Evolutionary conservation across 2,329 filamentous ascomycete genomes (phyloP), one percentile per base, ranked within the genome.

Genomic region (Aspergillus sp.): DNA sequence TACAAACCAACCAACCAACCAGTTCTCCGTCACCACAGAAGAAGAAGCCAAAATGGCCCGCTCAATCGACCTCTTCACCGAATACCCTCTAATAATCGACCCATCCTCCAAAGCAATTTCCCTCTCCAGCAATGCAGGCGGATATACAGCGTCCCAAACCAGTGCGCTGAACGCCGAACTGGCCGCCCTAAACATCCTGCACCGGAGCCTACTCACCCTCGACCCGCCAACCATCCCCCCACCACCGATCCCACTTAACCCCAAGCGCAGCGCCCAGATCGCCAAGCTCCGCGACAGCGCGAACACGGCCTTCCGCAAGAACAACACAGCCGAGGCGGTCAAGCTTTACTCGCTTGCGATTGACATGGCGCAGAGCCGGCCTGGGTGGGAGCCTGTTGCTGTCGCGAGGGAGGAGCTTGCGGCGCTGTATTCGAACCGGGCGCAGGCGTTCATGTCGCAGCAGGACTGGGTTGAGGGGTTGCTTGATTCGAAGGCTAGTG

Each of bases 261-360:
- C 91, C 51, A 96, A 97, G 79, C 91, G 93, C 70, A 88, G 85
- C 64, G 91, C 90, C 36, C 87, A 93, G 71, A 89, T 99, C 76
- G 85, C 82, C 76, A 98, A 98, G 79, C 87, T 98, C 64, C 90
- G 92, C 72, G 95, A 98, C 74, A 84, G 84, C 56, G 93, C 91
- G 68, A 96, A 96, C 80, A 79, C 79, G 57, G 86, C 90, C 66
- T 93, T 90, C 81, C 89, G 91, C 75, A 93, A 93, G 76, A 83
- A 83, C 66, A 83, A 86, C 65, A 89, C 77, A 76, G 76, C 26
- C 55, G 91, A 96, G 54, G 93, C 93, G 4, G 81, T 91, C 65
- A 87, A 87, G 65, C 83, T 93, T 65, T 97, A 98, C 80, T 84
- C 84, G 0, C 84, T 93, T n/a, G 93, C 91, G 2, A 83, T 98